Percentiles rank a stretch among this genome's conserved stretches.
Conservation (phyloP, 305 asterid genomes). For the Solanum chacoense region DNA sequence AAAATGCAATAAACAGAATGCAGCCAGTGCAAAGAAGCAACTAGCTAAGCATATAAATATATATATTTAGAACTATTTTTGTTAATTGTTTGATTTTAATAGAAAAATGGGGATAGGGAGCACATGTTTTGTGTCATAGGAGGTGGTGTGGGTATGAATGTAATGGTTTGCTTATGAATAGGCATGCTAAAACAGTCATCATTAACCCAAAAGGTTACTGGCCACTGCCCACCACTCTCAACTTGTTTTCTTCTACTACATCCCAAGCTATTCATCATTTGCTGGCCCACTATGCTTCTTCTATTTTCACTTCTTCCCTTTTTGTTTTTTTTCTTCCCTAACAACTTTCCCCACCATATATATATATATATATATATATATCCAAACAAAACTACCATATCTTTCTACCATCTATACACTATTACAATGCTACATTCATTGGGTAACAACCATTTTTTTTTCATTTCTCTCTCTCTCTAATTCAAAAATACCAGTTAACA, state of each 20-base stretch:
- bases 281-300: not conserved
- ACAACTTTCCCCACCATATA: not conserved
- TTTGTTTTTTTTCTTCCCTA: not conserved
- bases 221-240: not conserved
- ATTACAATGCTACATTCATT: not conserved
- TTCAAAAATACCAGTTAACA: not conserved
- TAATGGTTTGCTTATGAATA: constrained; percentile 21
- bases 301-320: not conserved
- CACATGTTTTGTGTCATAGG: constrained; percentile 11
- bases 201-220: constrained; percentile 16
- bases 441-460: not conserved
- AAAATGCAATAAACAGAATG: not conserved
- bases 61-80: too few relatives aligned
- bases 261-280: not conserved
- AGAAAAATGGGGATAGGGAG: not conserved
- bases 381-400: not conserved
- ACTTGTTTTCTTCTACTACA: not conserved
- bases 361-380: not conserved
- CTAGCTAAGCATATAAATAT: not conserved
- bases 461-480: not conserved
- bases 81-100: not conserved
- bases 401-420: not conserved
- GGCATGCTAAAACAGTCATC: constrained; percentile 23
- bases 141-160: constrained; percentile 1
- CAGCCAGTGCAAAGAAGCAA: not conserved